phyloP scores from a whole-genome alignment of 2,329 filamentous ascomycete species.

The Scedosporium apiospermum region DNA sequence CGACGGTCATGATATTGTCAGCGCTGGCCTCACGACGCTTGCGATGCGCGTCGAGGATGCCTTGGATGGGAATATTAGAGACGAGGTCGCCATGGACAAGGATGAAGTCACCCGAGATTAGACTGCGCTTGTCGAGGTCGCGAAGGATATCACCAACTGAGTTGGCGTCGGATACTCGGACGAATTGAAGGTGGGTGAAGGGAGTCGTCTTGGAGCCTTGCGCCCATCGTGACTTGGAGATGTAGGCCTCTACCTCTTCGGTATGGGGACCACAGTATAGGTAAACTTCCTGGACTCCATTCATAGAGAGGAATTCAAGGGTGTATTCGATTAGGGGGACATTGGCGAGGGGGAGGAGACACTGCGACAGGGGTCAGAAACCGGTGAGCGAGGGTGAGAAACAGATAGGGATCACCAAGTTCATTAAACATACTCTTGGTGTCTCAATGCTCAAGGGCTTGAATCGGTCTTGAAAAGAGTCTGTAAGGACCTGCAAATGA shows the following conservation, averaged over 20 bases:
- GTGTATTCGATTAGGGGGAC: constrained; percentile 96
- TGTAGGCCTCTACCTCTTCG: constrained; percentile 78
- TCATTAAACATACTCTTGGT: constrained; percentile 59
- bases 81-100: constrained; percentile 89
- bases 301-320: constrained; percentile 89
- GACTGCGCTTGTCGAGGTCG: constrained; percentile 75
- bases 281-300: constrained; percentile 88
- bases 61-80: constrained; percentile 78
- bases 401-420: background rate
- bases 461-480: constrained; percentile 91
- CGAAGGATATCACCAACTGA: constrained; percentile 92
- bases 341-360: constrained; percentile 86
- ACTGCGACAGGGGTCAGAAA: constrained; percentile 39
- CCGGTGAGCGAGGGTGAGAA: background rate
- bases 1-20: constrained; percentile 96
- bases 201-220: constrained; percentile 46
- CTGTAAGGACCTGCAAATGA: constrained; percentile 65
- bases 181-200: constrained; percentile 73
- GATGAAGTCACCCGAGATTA: constrained; percentile 86
- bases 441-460: constrained; percentile 80
- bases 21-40: constrained; percentile 74
- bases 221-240: constrained; percentile 67
- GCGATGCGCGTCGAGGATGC: constrained; percentile 67
- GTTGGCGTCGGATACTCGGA: constrained; percentile 72
- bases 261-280: constrained; percentile 86